Conservation (phyloP, 345 rosid species). For the Eutrema heterophyllum region DNA sequence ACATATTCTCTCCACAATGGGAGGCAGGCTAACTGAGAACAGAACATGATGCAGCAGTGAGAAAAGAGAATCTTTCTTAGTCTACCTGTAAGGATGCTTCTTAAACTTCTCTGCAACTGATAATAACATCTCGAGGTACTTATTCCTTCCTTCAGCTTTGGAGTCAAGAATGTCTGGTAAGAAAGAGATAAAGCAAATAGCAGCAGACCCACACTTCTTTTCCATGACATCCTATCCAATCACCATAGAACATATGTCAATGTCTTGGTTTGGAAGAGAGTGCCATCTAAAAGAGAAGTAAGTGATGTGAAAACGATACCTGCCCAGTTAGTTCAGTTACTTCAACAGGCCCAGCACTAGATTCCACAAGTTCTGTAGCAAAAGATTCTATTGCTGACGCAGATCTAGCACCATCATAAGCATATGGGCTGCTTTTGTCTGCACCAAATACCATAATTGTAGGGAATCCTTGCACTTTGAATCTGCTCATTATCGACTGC, state of each 20-base stretch:
- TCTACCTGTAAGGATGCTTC: conserved; percentile 84
- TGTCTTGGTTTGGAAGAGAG: not conserved
- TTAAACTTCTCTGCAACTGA: conserved; percentile 89
- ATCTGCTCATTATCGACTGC: conserved; percentile 98
- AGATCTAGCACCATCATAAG: conserved; percentile 95
- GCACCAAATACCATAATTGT: conserved; percentile 92
- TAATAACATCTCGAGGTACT: conserved; percentile 66
- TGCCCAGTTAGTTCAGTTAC: conserved; percentile 79
- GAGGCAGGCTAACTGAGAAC: not conserved
- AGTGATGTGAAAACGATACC: conserved; percentile 39
- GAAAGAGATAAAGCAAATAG: conserved; percentile 94
- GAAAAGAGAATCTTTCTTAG: not conserved
- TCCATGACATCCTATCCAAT: conserved; percentile 72
- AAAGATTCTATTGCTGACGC: conserved; percentile 93
- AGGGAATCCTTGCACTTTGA: conserved; percentile 96
- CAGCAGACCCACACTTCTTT: conserved; percentile 88
- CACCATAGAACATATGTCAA: conserved; percentile 5
- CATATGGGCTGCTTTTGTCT: conserved; percentile 77
- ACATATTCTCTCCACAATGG: not conserved
- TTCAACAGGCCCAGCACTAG: conserved; percentile 84
- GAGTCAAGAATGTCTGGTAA: conserved; percentile 95
- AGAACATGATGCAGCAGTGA: not conserved
- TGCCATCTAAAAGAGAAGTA: not conserved
- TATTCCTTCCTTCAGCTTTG: conserved; percentile 97
- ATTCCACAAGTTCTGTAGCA: conserved; percentile 78